Evolutionary conservation across 1,284 basidiomycete genomes (phyloP).

Genomic region (Porodaedalea pini): DNA sequence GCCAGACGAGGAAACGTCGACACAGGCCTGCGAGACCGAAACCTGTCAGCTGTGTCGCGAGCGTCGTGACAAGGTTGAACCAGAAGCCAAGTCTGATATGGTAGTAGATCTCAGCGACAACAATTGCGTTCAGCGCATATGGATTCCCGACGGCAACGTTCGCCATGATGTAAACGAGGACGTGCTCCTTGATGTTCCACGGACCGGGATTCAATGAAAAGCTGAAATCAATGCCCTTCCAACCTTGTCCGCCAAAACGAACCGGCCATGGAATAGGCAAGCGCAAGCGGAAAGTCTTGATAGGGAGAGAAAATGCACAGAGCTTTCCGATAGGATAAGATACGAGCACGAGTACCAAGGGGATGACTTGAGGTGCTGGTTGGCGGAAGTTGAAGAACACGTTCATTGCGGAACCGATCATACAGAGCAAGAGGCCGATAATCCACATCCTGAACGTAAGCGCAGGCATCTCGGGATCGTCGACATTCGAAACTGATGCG

Average conservation of each 20-base stretch:
- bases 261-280: constrained; percentile 16
- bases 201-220: constrained; percentile 93
- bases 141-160: constrained; percentile 79
- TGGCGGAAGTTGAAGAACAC: constrained; percentile 92
- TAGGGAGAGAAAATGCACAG: constrained; percentile 78
- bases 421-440: constrained; percentile 73
- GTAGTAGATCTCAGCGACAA: constrained; percentile 78
- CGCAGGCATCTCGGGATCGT: constrained; percentile 94
- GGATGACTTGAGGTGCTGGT: constrained; percentile 79
- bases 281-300: constrained; percentile 72
- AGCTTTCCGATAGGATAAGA: constrained; percentile 90
- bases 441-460: constrained; percentile 88
- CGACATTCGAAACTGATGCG: constrained; percentile 94
- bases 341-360: constrained; percentile 78
- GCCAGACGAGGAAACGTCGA: constrained; percentile 87
- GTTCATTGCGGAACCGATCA: constrained; percentile 72
- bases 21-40: constrained; percentile 89
- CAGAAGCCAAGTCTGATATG: constrained; percentile 56
- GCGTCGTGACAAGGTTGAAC: constrained; percentile 76
- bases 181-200: constrained; percentile 98
- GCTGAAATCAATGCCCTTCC: constrained; percentile 14
- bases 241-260: constrained; percentile 11
- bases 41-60: constrained; percentile 89
- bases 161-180: constrained; percentile 90
- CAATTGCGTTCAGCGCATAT: constrained; percentile 79